phyloP scores from a whole-genome alignment of 75 land plant species.

The Azolla pinnata region DNA sequence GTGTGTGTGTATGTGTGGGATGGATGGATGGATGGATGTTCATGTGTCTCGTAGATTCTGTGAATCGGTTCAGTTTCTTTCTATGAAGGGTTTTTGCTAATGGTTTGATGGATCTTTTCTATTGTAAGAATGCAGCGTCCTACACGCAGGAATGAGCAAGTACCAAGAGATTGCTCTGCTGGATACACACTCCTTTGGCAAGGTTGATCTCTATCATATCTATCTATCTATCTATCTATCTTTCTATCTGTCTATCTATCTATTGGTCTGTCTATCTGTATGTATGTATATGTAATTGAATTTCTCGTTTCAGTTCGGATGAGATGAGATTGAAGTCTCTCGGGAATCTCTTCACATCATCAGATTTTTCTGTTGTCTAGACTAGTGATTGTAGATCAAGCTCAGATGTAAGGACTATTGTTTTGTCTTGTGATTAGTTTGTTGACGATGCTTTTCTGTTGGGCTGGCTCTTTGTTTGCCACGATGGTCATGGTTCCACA shows the following conservation, averaged over 20 bases:
- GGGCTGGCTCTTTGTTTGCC: slow-evolving; percentile 4
- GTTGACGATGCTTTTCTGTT: neutral
- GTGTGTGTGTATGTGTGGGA: too few relatives aligned
- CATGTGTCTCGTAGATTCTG: neutral
- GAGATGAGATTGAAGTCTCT: too few relatives aligned
- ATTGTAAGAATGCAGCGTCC: slow-evolving; percentile 29
- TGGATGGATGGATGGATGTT: neutral
- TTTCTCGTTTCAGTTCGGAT: too few relatives aligned
- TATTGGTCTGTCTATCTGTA: too few relatives aligned
- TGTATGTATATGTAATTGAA: too few relatives aligned
- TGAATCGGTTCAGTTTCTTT: too few relatives aligned
- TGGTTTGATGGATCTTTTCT: neutral
- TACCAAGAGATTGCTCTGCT: slow-evolving; percentile 78
- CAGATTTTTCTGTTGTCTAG: too few relatives aligned
- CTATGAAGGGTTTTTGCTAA: neutral
- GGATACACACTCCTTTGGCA: slow-evolving; percentile 82
- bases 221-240: too few relatives aligned
- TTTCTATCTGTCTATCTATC: too few relatives aligned
- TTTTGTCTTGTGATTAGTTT: neutral
- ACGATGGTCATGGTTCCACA: too few relatives aligned
- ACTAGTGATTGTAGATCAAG: too few relatives aligned
- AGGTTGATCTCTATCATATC: slow-evolving; percentile 37
- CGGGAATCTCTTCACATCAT: too few relatives aligned
- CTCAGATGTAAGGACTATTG: neutral
- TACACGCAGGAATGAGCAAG: slow-evolving; percentile 59